Evolutionary conservation across 805 yeast genomes (phyloP), one percentile per base, ranked within the genome.

Genomic region (Wickerhamomyces mucosus): DNA sequence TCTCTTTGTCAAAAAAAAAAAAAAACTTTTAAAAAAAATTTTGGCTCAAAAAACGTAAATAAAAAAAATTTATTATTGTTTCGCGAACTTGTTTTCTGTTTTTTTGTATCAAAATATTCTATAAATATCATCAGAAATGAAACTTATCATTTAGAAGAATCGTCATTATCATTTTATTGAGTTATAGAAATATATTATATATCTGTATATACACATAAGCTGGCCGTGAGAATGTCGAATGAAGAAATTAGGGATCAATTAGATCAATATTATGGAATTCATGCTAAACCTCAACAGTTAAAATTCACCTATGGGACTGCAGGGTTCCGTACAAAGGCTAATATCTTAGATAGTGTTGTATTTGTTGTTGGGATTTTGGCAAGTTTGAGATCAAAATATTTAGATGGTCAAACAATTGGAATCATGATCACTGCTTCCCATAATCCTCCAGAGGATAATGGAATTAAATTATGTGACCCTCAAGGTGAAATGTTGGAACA

Each of bases 371-470:
- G 96, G 3, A 62, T 86, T 14, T 53, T 88, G 18, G 96, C 98
- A 1, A 62, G 77, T 2, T 60, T 92, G 40, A 67, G 98, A 48
- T 86, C 96, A n/a, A 69, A 78, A 36, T 67, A 62, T 38, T 59
- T 81, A 20, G 59, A 61, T 2, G 83, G 89, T 2, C 63, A 78
- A 45, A 71, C 80, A 7, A 70, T 88, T 19, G 98, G 98, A n/a
- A 78, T 88, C 10, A 89, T 92, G 96, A 78, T 92, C 48, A 92
- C 96, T 1, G 96, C 96, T 0, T 81, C 94, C 1, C 96, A 86
- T 55, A 86, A 86, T 48, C 96, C 96, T 1, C 95, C 96, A 0
- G 63, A 64, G 26, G 96, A 88, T 52, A 85, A 85, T 46, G 96
- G 96, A 18, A 89, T 85, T 31, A 89, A 89, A 57, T 66, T 92